A percentile compares a stretch with the other conserved stretches of the same genome.
Conservation (phyloP, 176 grass and related monocot species). For the Carex scoparia region DNA sequence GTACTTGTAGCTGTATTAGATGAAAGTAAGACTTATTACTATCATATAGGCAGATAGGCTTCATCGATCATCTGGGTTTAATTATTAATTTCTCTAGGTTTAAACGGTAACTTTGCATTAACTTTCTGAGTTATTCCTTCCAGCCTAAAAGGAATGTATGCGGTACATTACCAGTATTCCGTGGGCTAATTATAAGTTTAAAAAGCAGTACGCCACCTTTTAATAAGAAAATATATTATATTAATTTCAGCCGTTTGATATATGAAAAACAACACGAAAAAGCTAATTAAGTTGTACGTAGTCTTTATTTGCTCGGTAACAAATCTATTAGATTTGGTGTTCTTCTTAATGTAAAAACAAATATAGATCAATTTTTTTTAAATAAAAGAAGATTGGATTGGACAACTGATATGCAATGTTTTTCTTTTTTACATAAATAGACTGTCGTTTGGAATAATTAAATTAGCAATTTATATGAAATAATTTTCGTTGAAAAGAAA, state of each 20-base stretch:
- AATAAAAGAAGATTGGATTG: no score
- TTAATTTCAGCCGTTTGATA: not conserved
- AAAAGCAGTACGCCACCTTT: not conserved
- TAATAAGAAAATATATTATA: not conserved
- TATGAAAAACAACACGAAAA: not conserved
- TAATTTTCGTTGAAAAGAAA: not conserved
- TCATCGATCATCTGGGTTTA: slow-evolving; percentile 16
- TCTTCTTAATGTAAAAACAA: not conserved
- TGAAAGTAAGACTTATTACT: slow-evolving; percentile 2
- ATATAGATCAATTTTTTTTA: not conserved
- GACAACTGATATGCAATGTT: not conserved
- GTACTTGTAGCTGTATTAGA: not conserved
- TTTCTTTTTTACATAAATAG: not conserved
- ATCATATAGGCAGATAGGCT: not conserved
- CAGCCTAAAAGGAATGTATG: slow-evolving; percentile 15
- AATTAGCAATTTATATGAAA: not conserved
- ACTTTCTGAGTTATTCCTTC: slow-evolving; percentile 19
- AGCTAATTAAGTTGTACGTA: no score
- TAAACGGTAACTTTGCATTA: slow-evolving; percentile 23
- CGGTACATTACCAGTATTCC: not conserved
- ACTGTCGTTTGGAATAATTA: not conserved
- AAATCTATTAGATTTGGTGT: no score
- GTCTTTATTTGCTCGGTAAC: no score
- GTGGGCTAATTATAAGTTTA: not conserved
- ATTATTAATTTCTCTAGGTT: not conserved